A percentile compares a stretch with the other conserved stretches of the same genome.
These are phyloP conservation scores for Colletotrichum sp. DNA, from an alignment of 2,329 filamentous ascomycete genomes.

Conservation along the genomic window DNA sequence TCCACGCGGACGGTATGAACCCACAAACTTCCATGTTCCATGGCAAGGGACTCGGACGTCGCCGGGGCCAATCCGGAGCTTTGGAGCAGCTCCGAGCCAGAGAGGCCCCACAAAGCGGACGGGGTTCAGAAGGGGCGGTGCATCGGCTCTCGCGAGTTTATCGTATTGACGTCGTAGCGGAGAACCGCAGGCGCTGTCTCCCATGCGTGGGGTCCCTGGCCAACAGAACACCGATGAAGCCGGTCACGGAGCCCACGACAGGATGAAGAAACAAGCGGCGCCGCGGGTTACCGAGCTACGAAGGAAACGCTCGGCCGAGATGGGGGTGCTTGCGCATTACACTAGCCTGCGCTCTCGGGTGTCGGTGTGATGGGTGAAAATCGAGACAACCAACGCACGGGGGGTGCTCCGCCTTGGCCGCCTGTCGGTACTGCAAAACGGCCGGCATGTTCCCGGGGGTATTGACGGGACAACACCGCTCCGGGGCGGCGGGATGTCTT, in stretches of 20 bases:
- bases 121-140: neutral
- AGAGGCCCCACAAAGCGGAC: neutral
- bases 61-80: slow-evolving; percentile 13
- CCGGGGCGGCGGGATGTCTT: neutral
- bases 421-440: neutral
- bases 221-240: neutral
- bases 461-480: neutral
- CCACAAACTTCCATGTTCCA: neutral
- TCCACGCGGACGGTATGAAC: neutral
- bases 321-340: neutral
- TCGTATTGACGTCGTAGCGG: neutral
- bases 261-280: neutral
- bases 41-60: neutral
- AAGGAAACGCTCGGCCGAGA: neutral
- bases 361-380: neutral
- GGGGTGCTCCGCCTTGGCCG: neutral
- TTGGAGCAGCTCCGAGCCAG: neutral
- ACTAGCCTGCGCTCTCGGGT: neutral
- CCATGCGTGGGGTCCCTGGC: neutral
- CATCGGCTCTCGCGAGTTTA: neutral
- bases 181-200: neutral
- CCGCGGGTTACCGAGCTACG: neutral
- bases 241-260: neutral
- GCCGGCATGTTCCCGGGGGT: neutral
- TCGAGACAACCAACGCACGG: neutral